Evolutionary conservation across 2,329 filamentous ascomycete species (phyloP).

Genomic region (Calonectria fujianensis): DNA sequence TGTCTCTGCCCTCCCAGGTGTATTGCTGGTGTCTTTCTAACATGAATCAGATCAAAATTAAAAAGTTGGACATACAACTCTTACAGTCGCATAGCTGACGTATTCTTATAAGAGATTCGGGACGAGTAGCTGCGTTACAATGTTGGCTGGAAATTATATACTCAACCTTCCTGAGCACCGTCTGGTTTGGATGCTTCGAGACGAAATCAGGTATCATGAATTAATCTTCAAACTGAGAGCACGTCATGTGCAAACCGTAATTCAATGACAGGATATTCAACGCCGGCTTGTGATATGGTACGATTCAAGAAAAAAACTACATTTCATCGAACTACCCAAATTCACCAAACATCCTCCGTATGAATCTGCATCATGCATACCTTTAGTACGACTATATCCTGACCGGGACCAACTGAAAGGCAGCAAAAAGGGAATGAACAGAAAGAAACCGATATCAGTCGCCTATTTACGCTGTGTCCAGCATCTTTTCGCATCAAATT

Average conservation of each 20-base stretch:
- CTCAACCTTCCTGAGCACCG: conserved; percentile 9
- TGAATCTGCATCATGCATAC: neutral
- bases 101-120: neutral
- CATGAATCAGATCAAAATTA: neutral
- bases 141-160: conserved; percentile 6
- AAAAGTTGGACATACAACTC: conserved; percentile 23
- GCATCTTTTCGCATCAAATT: neutral
- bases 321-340: conserved; percentile 8
- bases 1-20: neutral
- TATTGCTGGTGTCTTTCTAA: conserved; percentile 17
- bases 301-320: neutral
- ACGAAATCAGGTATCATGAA: conserved; percentile 21
- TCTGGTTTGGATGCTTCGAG: conserved; percentile 22
- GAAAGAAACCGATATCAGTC: neutral
- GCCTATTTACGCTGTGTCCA: neutral
- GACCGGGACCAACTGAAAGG: neutral
- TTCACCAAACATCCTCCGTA: neutral
- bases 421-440: conserved; percentile 8
- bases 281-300: neutral
- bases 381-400: neutral
- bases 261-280: conserved; percentile 1
- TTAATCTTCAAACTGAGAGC: conserved; percentile 21
- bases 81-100: conserved; percentile 8
- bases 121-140: conserved; percentile 8
- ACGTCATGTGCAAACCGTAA: neutral